These are phyloP conservation scores for Nematodospora anomalae DNA, from an alignment of 1,139 yeast species.

Conservation along the genomic window DNA sequence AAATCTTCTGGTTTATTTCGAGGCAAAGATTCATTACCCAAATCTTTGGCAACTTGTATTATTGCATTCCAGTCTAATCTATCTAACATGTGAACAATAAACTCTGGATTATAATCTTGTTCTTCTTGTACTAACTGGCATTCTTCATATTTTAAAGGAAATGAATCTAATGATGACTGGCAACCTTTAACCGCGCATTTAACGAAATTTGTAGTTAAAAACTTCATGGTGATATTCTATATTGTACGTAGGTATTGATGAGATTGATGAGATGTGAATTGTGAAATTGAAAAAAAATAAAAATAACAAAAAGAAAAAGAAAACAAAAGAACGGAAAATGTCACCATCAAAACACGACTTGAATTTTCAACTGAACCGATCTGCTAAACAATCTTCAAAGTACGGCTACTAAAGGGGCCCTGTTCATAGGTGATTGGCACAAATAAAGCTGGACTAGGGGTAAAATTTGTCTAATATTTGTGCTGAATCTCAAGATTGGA, in stretches of 20 bases:
- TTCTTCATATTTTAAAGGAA: slow-evolving; percentile 75
- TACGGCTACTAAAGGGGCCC: too few species aligned
- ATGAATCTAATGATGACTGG: slow-evolving; percentile 69
- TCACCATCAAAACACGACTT: neutral
- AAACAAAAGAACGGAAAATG: neutral
- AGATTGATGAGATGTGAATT: neutral
- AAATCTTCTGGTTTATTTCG: slow-evolving; percentile 61
- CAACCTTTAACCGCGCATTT: slow-evolving; percentile 89
- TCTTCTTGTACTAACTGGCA: slow-evolving; percentile 76
- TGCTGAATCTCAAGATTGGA: too few species aligned
- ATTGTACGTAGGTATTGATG: neutral
- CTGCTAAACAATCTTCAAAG: too few species aligned
- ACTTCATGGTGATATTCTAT: slow-evolving; percentile 59
- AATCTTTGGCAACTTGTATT: slow-evolving; percentile 69
- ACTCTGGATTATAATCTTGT: slow-evolving; percentile 81
- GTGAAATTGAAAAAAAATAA: neutral
- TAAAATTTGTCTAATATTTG: too few species aligned
- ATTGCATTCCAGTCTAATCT: slow-evolving; percentile 90
- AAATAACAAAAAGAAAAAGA: too few species aligned
- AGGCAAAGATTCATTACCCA: slow-evolving; percentile 70
- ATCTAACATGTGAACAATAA: slow-evolving; percentile 72
- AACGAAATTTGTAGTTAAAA: slow-evolving; percentile 90
- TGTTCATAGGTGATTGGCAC: too few species aligned
- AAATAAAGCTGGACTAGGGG: too few species aligned
- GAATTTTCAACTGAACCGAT: neutral